These are phyloP conservation scores for Teratosphaeria viscida DNA, from an alignment of 2,329 filamentous ascomycete species.

Conservation along the genomic window DNA sequence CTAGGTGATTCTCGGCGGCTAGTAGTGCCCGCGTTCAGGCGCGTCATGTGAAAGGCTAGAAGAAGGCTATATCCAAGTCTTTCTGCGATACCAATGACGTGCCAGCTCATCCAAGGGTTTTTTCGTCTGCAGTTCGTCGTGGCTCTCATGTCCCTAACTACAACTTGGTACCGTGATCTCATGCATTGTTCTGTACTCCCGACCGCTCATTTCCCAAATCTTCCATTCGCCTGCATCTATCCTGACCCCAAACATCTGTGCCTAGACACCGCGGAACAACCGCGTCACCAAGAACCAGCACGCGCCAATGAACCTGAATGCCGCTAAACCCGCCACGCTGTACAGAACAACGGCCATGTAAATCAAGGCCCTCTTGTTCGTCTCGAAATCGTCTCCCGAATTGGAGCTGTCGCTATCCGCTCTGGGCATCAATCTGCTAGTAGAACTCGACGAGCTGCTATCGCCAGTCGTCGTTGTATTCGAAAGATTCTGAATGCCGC, in stretches of 20 bases:
- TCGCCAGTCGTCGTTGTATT: constrained; percentile 18
- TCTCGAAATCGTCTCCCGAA: constrained; percentile 27
- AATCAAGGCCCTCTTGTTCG: constrained; percentile 53
- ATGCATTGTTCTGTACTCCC: constrained; percentile 1
- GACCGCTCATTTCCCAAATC: constrained; percentile 4
- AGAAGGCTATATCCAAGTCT: too few species aligned
- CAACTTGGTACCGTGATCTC: background rate
- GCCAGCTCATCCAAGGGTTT: background rate
- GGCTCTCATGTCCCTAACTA: background rate
- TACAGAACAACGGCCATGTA: constrained; percentile 84
- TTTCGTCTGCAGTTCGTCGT: background rate
- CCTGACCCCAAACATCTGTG: background rate
- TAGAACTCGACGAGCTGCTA: background rate
- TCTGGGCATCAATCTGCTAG: background rate
- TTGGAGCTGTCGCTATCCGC: background rate
- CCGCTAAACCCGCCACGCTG: constrained; percentile 73
- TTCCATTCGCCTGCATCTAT: background rate
- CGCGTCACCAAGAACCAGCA: constrained; percentile 87
- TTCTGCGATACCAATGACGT: background rate
- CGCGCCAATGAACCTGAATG: constrained; percentile 78
- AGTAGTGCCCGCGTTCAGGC: background rate
- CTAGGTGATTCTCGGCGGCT: background rate
- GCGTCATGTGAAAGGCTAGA: too few species aligned
- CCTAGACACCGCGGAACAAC: constrained; percentile 55
- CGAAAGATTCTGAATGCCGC: constrained; percentile 54